phyloP scores from a whole-genome alignment of 257 asterid genomes.

The Solanum phureja region DNA sequence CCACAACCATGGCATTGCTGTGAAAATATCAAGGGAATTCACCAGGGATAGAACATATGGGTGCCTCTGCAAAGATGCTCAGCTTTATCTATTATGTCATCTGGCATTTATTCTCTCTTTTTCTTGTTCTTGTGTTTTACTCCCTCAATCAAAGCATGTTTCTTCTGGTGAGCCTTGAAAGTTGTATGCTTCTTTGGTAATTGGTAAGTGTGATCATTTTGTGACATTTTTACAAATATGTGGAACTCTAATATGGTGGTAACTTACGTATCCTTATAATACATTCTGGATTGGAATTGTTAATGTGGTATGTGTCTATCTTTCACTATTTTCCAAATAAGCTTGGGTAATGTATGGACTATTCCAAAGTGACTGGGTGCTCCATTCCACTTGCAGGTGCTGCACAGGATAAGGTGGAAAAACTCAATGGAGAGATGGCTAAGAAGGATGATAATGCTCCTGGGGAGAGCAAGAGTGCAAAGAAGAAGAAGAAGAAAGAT shows the following conservation, averaged over 20 bases:
- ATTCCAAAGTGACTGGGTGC: neutral
- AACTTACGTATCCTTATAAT: neutral
- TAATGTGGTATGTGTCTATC: neutral
- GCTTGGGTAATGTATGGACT: neutral
- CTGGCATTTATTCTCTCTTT: neutral
- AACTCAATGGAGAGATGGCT: constrained; percentile 32
- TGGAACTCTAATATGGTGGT: neutral
- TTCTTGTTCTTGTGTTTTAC: neutral
- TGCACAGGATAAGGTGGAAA: constrained; percentile 30
- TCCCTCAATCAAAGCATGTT: neutral
- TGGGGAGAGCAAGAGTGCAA: constrained; percentile 72
- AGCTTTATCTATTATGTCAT: neutral
- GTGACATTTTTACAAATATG: neutral
- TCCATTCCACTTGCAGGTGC: constrained; percentile 19
- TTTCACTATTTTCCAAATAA: neutral
- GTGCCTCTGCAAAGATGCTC: neutral
- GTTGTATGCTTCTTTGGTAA: neutral
- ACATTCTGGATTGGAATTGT: neutral
- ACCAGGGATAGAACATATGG: neutral
- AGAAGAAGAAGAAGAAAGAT: constrained; percentile 90
- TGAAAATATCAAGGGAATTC: neutral
- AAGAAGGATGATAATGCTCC: constrained; percentile 47
- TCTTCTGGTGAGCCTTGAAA: neutral
- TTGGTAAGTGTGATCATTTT: neutral
- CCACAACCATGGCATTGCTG: neutral